Percentiles rank a stretch among this genome's conserved stretches.
These are phyloP conservation scores for Aspergillus tubingensis DNA, from an alignment of 2,329 filamentous ascomycete species.

Conservation along the genomic window DNA sequence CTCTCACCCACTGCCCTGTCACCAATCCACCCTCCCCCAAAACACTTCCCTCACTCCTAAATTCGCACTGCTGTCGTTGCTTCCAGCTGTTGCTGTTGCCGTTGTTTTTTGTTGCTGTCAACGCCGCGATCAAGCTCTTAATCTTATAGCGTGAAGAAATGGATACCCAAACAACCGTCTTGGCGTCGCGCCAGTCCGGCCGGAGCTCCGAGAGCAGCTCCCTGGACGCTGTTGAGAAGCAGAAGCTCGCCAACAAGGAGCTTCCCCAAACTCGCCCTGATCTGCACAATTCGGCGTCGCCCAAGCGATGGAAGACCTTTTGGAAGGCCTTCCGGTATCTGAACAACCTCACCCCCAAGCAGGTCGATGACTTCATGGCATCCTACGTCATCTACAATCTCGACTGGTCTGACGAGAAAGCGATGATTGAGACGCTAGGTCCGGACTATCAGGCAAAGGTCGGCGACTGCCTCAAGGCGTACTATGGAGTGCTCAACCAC, in stretches of 20 bases:
- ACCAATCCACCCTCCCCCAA: not conserved
- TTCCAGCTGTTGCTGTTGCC: not conserved
- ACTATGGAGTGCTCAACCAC: conserved; percentile 58
- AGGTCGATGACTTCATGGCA: conserved; percentile 59
- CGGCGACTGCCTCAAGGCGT: conserved; percentile 54
- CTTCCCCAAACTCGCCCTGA: conserved; percentile 17
- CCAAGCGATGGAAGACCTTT: conserved; percentile 55
- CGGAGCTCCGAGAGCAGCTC: conserved; percentile 33
- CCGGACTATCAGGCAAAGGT: conserved; percentile 54
- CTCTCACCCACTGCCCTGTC: not conserved
- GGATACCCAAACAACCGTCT: conserved; percentile 21
- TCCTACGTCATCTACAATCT: conserved; percentile 60
- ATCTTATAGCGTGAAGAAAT: conserved; percentile 11
- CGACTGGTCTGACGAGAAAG: conserved; percentile 55
- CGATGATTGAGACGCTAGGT: conserved; percentile 53
- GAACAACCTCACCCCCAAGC: conserved; percentile 50
- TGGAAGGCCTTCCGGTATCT: conserved; percentile 54
- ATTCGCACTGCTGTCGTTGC: not conserved
- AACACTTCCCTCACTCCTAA: not conserved
- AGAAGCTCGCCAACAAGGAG: conserved; percentile 20
- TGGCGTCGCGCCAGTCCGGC: conserved; percentile 27
- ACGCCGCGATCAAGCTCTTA: not conserved
- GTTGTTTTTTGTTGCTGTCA: not conserved
- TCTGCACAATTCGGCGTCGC: conserved; percentile 49
- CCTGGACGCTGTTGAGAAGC: conserved; percentile 29